Percentiles rank a stretch among this genome's conserved stretches.
Evolutionary conservation across 805 yeast genomes (phyloP).

Genomic region (Candida methanosorbosa): DNA sequence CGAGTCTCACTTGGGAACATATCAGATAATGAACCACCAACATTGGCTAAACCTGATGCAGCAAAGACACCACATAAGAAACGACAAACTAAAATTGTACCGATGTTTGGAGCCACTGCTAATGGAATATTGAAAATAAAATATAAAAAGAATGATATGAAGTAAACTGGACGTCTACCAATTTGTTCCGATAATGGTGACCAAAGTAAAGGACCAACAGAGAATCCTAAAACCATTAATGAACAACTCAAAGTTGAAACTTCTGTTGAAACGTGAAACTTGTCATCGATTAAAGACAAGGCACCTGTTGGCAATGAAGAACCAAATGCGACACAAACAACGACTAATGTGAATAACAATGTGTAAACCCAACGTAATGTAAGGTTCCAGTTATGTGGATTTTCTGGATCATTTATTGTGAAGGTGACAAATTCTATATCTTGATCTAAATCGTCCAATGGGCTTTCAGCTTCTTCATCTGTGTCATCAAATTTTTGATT

Average conservation of each 20-base stretch:
- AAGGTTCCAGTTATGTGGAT: constrained; percentile 80
- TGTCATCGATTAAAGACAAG: constrained; percentile 53
- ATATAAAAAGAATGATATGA: constrained; percentile 66
- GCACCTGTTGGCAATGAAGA: constrained; percentile 90
- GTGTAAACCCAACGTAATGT: constrained; percentile 58
- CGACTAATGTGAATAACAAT: constrained; percentile 56
- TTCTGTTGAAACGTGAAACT: constrained; percentile 63
- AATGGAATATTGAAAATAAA: constrained; percentile 80
- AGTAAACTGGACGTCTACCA: constrained; percentile 81
- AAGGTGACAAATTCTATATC: constrained; percentile 84
- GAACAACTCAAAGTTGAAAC: constrained; percentile 78
- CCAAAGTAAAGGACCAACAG: constrained; percentile 84
- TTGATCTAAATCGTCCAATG: constrained; percentile 36
- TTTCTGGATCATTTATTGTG: constrained; percentile 69
- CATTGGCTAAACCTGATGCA: constrained; percentile 74
- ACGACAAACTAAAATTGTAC: constrained; percentile 71
- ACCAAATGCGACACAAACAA: constrained; percentile 88
- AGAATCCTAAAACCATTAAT: constrained; percentile 81
- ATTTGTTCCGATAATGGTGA: constrained; percentile 81
- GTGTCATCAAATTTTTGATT: constrained; percentile 17
- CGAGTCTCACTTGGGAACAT: constrained; percentile 74
- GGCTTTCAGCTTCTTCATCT: constrained; percentile 14
- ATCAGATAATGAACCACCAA: constrained; percentile 89
- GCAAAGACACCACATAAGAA: constrained; percentile 84
- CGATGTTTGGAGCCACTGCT: constrained; percentile 77